These are phyloP conservation scores for Nicotiana benthamiana DNA, from an alignment of 257 asterid genomes.

Conservation along the genomic window DNA sequence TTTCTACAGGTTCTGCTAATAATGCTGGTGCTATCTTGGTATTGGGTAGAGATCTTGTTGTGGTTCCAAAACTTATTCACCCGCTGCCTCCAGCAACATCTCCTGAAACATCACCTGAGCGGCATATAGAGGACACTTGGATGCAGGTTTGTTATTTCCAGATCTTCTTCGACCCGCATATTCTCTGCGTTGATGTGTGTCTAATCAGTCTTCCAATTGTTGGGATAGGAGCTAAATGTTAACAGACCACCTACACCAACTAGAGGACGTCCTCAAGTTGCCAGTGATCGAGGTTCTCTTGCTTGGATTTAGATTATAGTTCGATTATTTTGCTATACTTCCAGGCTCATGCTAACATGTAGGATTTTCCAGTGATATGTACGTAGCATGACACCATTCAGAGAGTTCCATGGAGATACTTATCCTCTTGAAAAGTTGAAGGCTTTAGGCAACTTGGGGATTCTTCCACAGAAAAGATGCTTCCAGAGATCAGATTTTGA, in stretches of 20 bases:
- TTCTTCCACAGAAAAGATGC: slow-evolving; percentile 10
- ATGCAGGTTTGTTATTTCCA: slow-evolving; percentile 65
- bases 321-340: slow-evolving; percentile 33
- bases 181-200: background rate
- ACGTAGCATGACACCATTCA: slow-evolving; percentile 42
- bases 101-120: slow-evolving; percentile 86
- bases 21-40: slow-evolving; percentile 99
- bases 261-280: slow-evolving; percentile 92
- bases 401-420: slow-evolving; percentile 20
- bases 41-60: slow-evolving; percentile 96
- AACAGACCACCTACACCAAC: slow-evolving; percentile 98
- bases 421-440: slow-evolving; percentile 12
- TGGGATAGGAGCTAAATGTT: slow-evolving; percentile 81
- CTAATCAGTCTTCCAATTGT: background rate
- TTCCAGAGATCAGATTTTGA: slow-evolving; percentile 4
- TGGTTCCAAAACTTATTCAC: slow-evolving; percentile 90
- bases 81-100: slow-evolving; percentile 92
- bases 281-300: slow-evolving; percentile 85
- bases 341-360: slow-evolving; percentile 46
- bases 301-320: slow-evolving; percentile 73
- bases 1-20: slow-evolving; percentile 73
- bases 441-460: slow-evolving; percentile 18
- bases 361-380: slow-evolving; percentile 56
- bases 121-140: slow-evolving; percentile 83
- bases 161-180: background rate